These are phyloP conservation scores for Eleusine indica DNA, from an alignment of 176 grass and related monocot species.

Conservation along the genomic window DNA sequence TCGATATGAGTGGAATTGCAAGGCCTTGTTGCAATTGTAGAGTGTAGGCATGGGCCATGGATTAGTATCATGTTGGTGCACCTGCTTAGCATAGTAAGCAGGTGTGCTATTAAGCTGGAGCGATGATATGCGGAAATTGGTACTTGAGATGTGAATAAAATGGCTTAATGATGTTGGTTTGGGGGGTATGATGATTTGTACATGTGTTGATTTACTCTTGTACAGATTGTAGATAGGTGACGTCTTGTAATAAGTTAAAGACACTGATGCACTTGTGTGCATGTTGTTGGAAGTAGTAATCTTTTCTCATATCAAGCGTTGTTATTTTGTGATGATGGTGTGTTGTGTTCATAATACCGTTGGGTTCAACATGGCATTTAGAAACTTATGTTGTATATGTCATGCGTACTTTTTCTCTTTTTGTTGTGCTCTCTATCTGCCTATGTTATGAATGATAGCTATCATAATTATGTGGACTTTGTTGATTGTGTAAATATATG, in stretches of 20 bases:
- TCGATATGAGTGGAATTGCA: slow-evolving; percentile 14
- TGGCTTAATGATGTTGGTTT: slow-evolving; percentile 10
- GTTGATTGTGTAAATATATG: neutral
- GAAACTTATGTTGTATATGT: neutral
- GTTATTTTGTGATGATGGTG: neutral
- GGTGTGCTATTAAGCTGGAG: neutral
- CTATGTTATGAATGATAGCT: no score
- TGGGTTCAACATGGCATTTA: neutral
- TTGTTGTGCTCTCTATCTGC: neutral
- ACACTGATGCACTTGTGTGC: neutral
- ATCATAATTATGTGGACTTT: neutral
- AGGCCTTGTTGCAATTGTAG: slow-evolving; percentile 35
- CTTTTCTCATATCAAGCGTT: neutral
- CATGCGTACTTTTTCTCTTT: neutral
- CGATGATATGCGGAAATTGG: neutral
- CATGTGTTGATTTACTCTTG: slow-evolving; percentile 29
- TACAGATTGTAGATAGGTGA: slow-evolving; percentile 49
- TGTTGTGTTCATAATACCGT: neutral
- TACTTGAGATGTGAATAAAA: slow-evolving; percentile 46
- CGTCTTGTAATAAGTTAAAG: slow-evolving; percentile 27
- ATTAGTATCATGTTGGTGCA: slow-evolving; percentile 1
- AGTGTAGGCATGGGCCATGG: slow-evolving; percentile 20
- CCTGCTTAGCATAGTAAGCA: slow-evolving; percentile 22
- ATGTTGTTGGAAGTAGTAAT: neutral
- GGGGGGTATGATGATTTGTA: slow-evolving; percentile 12